Evolutionary conservation across 768 basidiomycete species (phyloP).

Genomic region (Fistulinella prunicolor): DNA sequence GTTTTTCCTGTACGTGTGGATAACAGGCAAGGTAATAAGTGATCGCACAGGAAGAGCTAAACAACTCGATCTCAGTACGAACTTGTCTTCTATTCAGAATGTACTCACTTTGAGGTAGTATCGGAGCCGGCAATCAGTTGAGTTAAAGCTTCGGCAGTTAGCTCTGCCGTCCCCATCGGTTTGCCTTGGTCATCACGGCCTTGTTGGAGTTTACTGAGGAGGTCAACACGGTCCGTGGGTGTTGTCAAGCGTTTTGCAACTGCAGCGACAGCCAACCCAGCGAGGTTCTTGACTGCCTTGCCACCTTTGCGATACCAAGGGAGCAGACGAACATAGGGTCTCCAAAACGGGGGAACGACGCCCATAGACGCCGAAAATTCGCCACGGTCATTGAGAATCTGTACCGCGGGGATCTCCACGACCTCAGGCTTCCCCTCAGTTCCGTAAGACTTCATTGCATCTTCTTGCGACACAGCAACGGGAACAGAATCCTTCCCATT

Average conservation of each 20-base stretch:
- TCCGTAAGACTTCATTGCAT: conserved; percentile 57
- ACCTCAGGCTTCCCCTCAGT: conserved; percentile 44
- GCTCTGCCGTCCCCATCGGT: conserved; percentile 73
- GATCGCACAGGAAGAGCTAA: conserved; percentile 86
- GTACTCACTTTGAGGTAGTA: conserved; percentile 83
- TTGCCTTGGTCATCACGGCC: conserved; percentile 78
- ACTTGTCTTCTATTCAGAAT: not conserved
- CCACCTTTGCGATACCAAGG: conserved; percentile 78
- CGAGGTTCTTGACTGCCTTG: conserved; percentile 65
- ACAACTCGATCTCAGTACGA: not conserved
- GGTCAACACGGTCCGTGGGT: conserved; percentile 72
- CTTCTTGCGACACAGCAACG: conserved; percentile 55
- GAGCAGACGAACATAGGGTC: conserved; percentile 58
- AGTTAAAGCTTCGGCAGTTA: conserved; percentile 87
- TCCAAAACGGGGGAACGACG: conserved; percentile 67
- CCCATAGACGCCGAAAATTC: conserved; percentile 86
- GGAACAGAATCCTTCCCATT: conserved; percentile 70
- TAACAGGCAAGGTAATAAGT: conserved; percentile 77
- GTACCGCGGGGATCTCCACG: conserved; percentile 69
- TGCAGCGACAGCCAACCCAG: conserved; percentile 76
- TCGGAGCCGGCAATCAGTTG: conserved; percentile 88
- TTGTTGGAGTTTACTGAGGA: conserved; percentile 76
- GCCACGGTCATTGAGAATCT: conserved; percentile 85
- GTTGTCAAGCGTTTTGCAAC: conserved; percentile 72
- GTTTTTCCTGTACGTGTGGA: conserved; percentile 60